phyloP scores from a whole-genome alignment of 345 rosid genomes.

The Carallia pectinifolia region DNA sequence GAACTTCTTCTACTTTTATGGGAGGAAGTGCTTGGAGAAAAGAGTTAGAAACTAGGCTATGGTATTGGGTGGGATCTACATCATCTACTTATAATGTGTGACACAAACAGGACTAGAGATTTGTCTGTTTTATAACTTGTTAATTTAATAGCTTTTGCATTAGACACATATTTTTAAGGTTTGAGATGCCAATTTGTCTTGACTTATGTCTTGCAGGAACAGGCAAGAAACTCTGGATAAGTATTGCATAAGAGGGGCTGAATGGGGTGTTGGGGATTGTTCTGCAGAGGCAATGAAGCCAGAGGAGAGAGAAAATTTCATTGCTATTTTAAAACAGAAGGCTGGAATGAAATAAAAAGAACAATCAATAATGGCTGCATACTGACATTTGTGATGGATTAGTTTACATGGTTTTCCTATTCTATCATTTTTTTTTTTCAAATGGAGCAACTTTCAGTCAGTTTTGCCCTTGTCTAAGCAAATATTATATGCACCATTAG shows the following conservation, averaged over 20 bases:
- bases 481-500: too few species aligned
- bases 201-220: constrained; percentile 46
- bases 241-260: constrained; percentile 88
- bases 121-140: too few species aligned
- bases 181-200: neutral
- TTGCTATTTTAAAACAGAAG: constrained; percentile 70
- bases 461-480: too few species aligned
- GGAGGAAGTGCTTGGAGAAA: neutral
- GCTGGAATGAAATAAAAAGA: constrained; percentile 33
- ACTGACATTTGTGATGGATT: neutral
- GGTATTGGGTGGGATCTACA: neutral
- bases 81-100: too few species aligned
- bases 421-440: too few species aligned
- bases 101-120: too few species aligned
- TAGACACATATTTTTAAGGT: neutral
- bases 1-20: neutral
- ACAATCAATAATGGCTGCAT: neutral
- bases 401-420: neutral
- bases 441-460: too few species aligned
- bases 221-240: constrained; percentile 60
- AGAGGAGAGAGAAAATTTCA: constrained; percentile 73
- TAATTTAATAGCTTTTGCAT: too few species aligned
- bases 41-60: neutral
- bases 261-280: constrained; percentile 97
- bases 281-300: constrained; percentile 78